Base-by-base conservation (phyloP, 345 rosid genomes). In the Microthlaspi erraticum region DNA sequence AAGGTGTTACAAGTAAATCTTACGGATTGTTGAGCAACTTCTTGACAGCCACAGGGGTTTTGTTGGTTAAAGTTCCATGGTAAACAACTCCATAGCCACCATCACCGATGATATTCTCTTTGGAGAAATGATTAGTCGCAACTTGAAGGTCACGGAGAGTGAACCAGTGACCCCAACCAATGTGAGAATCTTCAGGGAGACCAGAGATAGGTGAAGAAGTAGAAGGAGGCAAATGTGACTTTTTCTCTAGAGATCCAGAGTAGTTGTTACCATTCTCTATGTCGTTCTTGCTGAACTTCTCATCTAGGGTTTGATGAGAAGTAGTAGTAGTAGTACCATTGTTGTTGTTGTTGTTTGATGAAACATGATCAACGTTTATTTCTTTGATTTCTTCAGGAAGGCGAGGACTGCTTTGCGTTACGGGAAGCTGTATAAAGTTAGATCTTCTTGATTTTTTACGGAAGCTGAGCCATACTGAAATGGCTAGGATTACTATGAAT, bases 111-210 rank as follows among this genome's bases (percentile, higher is more conserved):
- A 91, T 80, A 70, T 87, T 89, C 66, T 91, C 96, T 79, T 81
- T 89, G 6, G 94, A 74, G 76, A 93, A 93, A 59, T 81, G 84
- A 64, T 79, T 82, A 13, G 97, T 93, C n/a, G 94, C 94, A 17
- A 82, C 74, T 31, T 91, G 91, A 48, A 93, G 87, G 71, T 93
- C 98, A 74, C 98, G 83, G 57, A 93, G 81, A 48, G 97, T 93
- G 81, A 93, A 93, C 98, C 98, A 93, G 55, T 91, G 98, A 43
- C 98, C 98, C 98, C 98, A 93, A 50, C 97, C 98, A 37, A 89
- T 82, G 39, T 84, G 94, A 16, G 98, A 91, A 75, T 83, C 86
- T 61, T 93, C 97, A 14, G 94, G 94, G 65, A 91, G 81, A 51
- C 92, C 97, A 29, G 87, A 79, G 73, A 89, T 83, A 62, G 97